Evolutionary conservation across 192 early-diverging fungal species (phyloP).

Genomic region (Entomortierella parvispora): DNA sequence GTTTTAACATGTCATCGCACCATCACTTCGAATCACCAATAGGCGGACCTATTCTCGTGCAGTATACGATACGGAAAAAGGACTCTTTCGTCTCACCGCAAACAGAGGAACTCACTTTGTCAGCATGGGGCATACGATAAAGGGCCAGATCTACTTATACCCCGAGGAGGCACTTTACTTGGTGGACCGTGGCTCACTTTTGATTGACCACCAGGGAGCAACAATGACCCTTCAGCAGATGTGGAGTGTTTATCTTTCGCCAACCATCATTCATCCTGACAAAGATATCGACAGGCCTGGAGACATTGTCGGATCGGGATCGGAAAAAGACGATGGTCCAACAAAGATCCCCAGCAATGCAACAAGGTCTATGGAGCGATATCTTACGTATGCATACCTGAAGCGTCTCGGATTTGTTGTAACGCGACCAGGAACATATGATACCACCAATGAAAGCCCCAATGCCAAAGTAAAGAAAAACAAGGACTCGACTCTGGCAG

Average conservation of each 20-base stretch:
- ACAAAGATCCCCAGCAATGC: too few relatives aligned
- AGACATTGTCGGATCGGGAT: too few relatives aligned
- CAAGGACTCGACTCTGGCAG: not conserved
- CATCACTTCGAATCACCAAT: not conserved
- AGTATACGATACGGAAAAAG: slow-evolving; percentile 17
- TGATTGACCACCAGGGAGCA: slow-evolving; percentile 21
- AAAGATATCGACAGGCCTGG: not conserved
- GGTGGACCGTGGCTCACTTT: slow-evolving; percentile 53
- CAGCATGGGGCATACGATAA: slow-evolving; percentile 57
- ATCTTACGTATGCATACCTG: slow-evolving; percentile 58
- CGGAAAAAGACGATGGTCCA: too few relatives aligned
- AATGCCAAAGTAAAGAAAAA: not conserved
- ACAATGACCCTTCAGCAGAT: slow-evolving; percentile 48
- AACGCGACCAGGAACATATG: slow-evolving; percentile 36
- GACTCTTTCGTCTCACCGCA: slow-evolving; percentile 36
- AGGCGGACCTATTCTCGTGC: slow-evolving; percentile 33
- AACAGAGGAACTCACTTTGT: slow-evolving; percentile 54
- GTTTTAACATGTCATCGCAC: not conserved
- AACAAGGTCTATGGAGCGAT: slow-evolving; percentile 9
- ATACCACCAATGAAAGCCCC: not conserved
- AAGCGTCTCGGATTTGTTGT: slow-evolving; percentile 65
- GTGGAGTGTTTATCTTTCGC: slow-evolving; percentile 29
- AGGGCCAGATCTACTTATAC: slow-evolving; percentile 51
- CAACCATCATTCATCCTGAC: not conserved
- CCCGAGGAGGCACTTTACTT: slow-evolving; percentile 62